These are phyloP conservation scores for Tylopilus intermedius DNA, from an alignment of 768 basidiomycete genomes.

Conservation along the genomic window DNA sequence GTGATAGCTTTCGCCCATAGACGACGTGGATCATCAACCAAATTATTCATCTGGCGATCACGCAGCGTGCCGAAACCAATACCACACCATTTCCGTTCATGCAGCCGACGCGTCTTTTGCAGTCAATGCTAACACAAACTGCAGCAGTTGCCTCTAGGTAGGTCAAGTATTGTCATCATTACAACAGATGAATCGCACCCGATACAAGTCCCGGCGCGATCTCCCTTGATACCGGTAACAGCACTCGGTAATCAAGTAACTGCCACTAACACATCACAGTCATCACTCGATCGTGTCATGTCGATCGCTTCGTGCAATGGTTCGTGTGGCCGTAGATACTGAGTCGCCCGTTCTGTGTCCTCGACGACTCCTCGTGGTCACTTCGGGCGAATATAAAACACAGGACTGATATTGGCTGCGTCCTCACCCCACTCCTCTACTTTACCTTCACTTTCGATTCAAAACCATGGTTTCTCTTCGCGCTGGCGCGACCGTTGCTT, in stretches of 20 bases:
- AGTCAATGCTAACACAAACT: not conserved
- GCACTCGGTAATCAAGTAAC: not conserved
- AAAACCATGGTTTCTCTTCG: constrained; percentile 8
- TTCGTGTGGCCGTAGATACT: not conserved
- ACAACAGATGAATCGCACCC: not conserved
- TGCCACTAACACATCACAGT: not conserved
- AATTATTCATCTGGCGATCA: not conserved
- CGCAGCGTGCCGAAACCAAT: not conserved
- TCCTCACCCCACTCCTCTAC: not conserved
- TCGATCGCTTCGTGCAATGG: not conserved
- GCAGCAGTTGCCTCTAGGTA: no score
- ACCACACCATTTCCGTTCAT: not conserved
- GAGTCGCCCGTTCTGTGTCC: not conserved
- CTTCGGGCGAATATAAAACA: not conserved
- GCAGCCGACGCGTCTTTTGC: not conserved
- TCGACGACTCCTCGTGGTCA: no score
- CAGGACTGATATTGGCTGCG: not conserved
- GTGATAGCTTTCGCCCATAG: no score
- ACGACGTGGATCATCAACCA: not conserved
- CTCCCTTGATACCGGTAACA: not conserved
- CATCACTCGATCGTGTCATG: not conserved
- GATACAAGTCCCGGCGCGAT: no score
- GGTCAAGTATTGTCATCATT: no score
- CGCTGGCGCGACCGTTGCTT: not conserved
- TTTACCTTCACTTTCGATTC: not conserved